Conservation (phyloP, 2,329 filamentous ascomycete species). For the Thielaviopsis populi region DNA sequence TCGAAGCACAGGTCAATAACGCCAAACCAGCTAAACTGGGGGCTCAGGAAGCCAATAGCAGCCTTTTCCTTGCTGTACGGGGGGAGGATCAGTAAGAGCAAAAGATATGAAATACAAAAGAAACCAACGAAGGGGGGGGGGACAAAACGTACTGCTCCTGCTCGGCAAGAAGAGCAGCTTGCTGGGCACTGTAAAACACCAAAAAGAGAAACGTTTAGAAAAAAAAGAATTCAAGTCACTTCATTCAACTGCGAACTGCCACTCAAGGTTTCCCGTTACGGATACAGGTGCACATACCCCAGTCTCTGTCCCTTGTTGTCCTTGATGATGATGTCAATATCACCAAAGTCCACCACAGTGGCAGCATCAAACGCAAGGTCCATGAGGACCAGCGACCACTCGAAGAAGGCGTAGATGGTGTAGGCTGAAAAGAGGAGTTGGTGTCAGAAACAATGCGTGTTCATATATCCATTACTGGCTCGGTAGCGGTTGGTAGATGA, state of each 20-base stretch:
- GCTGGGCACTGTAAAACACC: constrained; percentile 12
- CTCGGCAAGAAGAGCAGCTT: constrained; percentile 14
- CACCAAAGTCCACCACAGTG: constrained; percentile 78
- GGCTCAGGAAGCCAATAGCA: constrained; percentile 52
- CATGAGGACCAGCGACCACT: constrained; percentile 88
- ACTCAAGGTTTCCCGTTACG: constrained; percentile 28
- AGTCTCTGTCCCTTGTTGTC: constrained; percentile 82
- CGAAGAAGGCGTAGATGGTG: constrained; percentile 93
- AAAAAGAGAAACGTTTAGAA: constrained; percentile 17
- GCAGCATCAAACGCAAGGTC: constrained; percentile 95
- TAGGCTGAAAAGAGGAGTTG: constrained; percentile 51
- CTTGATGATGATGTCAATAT: constrained; percentile 74
- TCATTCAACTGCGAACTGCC: constrained; percentile 23
- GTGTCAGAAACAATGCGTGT: constrained; percentile 16
- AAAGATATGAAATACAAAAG: constrained; percentile 1
- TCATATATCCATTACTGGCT: background rate
- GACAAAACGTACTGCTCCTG: constrained; percentile 22
- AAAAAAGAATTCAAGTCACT: constrained; percentile 11
- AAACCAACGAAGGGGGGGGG: background rate
- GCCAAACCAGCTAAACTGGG: constrained; percentile 57
- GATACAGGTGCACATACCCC: constrained; percentile 98
- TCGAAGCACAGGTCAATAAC: constrained; percentile 72
- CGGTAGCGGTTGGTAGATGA: too few species aligned
- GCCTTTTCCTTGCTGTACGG: constrained; percentile 62
- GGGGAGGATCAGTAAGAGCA: constrained; percentile 12